These are phyloP conservation scores for Narthecium ossifragum DNA, from an alignment of 106 monocot species.

Conservation along the genomic window DNA sequence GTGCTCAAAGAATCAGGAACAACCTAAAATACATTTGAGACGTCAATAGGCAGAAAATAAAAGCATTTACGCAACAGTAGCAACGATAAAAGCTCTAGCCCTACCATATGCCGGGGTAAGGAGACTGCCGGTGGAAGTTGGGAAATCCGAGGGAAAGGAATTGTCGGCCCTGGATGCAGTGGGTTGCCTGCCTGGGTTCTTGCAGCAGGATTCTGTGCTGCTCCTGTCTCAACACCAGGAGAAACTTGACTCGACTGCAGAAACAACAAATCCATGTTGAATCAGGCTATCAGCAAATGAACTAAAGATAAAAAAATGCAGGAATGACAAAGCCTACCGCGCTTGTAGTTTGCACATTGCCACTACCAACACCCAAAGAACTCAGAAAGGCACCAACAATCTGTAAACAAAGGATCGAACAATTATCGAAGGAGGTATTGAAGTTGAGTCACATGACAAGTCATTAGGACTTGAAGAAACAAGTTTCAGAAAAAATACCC, in stretches of 20 bases:
- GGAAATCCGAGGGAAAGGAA: conserved; percentile 15
- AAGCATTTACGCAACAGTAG: background rate
- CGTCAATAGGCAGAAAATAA: background rate
- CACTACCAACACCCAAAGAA: conserved; percentile 39
- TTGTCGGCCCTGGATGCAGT: conserved; percentile 18
- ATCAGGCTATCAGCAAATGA: background rate
- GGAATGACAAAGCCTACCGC: conserved; percentile 14
- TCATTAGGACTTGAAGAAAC: too few species aligned
- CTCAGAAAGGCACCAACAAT: conserved; percentile 61
- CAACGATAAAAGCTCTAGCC: background rate
- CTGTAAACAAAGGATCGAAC: conserved; percentile 21
- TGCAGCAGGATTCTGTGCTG: conserved; percentile 21
- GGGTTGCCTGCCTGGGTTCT: conserved; percentile 30
- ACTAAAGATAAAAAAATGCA: conserved; percentile 2
- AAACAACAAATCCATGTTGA: too few species aligned
- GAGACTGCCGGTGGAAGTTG: conserved; percentile 16
- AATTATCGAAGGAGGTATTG: background rate
- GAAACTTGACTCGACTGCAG: conserved; percentile 29
- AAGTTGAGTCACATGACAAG: background rate
- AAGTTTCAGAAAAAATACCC: too few species aligned
- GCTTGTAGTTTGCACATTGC: conserved; percentile 22
- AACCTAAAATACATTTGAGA: conserved; percentile 40
- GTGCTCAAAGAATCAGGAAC: conserved; percentile 84
- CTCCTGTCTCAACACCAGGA: conserved; percentile 29
- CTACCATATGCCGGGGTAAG: conserved; percentile 29